phyloP scores from a whole-genome alignment of 2,329 filamentous ascomycete species.

The Amphichorda felina region DNA sequence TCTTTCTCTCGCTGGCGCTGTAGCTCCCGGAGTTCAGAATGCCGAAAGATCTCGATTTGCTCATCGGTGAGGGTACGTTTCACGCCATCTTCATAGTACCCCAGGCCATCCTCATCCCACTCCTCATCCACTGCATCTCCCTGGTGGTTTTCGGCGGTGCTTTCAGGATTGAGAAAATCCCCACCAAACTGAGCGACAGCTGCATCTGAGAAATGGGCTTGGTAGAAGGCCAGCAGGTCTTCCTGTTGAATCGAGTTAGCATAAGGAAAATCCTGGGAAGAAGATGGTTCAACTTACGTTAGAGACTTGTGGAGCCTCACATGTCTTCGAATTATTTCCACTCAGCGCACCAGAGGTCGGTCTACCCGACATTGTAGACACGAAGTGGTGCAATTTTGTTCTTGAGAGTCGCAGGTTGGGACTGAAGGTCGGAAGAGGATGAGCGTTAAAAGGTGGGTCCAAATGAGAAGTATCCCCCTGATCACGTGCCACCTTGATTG shows the following conservation, averaged over 20 bases:
- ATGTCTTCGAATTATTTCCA: too few relatives aligned
- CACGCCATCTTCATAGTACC: slow-evolving; percentile 76
- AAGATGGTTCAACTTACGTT: too few relatives aligned
- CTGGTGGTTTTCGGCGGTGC: slow-evolving; percentile 14
- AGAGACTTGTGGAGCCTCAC: slow-evolving; percentile 12
- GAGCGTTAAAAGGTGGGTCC: too few relatives aligned
- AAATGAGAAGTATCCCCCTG: too few relatives aligned
- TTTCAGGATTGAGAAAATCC: slow-evolving; percentile 27
- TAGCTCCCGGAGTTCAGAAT: slow-evolving; percentile 71
- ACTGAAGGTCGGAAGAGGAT: too few relatives aligned
- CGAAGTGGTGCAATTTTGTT: too few relatives aligned
- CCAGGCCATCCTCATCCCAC: slow-evolving; percentile 56
- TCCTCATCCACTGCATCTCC: slow-evolving; percentile 44
- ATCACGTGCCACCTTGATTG: too few relatives aligned
- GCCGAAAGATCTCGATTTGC: slow-evolving; percentile 81
- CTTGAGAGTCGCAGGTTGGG: too few relatives aligned
- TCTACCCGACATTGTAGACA: too few relatives aligned
- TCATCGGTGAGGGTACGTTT: slow-evolving; percentile 87
- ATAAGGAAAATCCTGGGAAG: too few relatives aligned
- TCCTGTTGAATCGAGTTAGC: slow-evolving; percentile 27
- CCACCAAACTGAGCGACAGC: slow-evolving; percentile 32
- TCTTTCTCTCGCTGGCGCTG: slow-evolving; percentile 37
- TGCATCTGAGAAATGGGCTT: slow-evolving; percentile 42
- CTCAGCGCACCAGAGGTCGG: too few relatives aligned
- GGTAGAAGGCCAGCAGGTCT: slow-evolving; percentile 47